A percentile compares a stretch with the other conserved stretches of the same genome.
These are phyloP conservation scores for Jatropha curcas DNA, from an alignment of 345 rosid genomes.

Conservation along the genomic window DNA sequence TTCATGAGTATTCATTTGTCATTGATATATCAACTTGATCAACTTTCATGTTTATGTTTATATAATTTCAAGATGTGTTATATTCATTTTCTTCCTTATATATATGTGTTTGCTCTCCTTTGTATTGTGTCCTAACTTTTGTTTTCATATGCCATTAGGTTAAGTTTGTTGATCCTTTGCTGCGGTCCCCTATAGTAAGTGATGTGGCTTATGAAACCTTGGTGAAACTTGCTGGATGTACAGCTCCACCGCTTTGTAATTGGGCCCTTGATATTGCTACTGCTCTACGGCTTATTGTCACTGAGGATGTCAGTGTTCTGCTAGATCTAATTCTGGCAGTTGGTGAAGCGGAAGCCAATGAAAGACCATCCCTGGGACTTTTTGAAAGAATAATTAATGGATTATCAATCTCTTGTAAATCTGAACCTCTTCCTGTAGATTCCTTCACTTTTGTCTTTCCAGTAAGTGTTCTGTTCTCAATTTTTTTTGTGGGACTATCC, in stretches of 20 bases:
- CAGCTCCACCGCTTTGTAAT: constrained; percentile 76
- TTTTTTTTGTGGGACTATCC: constrained; percentile 1
- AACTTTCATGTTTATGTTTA: background rate
- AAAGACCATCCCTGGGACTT: constrained; percentile 55
- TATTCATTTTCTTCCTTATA: background rate
- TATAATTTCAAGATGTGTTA: background rate
- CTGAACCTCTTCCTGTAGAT: constrained; percentile 93
- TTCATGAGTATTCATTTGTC: background rate
- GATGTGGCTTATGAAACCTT: constrained; percentile 75
- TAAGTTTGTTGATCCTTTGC: constrained; percentile 76
- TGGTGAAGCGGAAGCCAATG: constrained; percentile 52
- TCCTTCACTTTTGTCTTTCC: constrained; percentile 92
- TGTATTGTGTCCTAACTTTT: background rate
- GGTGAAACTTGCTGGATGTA: constrained; percentile 85
- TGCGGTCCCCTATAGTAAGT: constrained; percentile 76
- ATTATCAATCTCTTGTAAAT: constrained; percentile 73
- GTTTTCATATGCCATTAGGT: constrained; percentile 44
- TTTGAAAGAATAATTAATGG: constrained; percentile 77
- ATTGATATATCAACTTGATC: background rate
- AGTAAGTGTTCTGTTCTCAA: constrained; percentile 48
- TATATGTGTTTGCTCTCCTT: background rate
- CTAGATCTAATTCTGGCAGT: constrained; percentile 49
- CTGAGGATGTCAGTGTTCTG: constrained; percentile 54
- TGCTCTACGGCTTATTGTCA: constrained; percentile 73
- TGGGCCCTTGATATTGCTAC: constrained; percentile 96